These are phyloP conservation scores for Ceratocystiopsis minuta DNA, from an alignment of 2,329 filamentous ascomycete species.

Conservation along the genomic window DNA sequence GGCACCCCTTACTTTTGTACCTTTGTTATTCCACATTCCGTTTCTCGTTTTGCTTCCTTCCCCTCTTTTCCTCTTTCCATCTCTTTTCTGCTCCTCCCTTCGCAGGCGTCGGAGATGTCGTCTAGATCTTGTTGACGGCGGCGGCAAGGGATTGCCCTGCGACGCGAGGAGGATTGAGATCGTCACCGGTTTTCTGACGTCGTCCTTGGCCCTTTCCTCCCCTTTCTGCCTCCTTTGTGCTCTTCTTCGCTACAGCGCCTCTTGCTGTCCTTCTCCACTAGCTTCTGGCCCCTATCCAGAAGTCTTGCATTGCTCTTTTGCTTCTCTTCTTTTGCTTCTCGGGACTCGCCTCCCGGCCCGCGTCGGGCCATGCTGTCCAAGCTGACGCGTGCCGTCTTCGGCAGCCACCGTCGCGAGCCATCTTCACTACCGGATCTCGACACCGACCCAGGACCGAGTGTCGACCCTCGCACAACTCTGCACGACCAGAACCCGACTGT, in stretches of 20 bases:
- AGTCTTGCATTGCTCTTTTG: too few relatives aligned
- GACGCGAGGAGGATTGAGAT: conserved; percentile 6
- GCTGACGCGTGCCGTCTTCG: conserved; percentile 16
- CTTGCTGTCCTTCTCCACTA: too few relatives aligned
- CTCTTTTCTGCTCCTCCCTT: background rate
- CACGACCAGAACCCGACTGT: background rate
- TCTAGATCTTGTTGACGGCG: conserved; percentile 2
- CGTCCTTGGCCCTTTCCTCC: too few relatives aligned
- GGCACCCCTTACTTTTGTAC: background rate
- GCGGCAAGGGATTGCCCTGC: conserved; percentile 6
- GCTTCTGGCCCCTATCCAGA: too few relatives aligned
- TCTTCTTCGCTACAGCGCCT: too few relatives aligned
- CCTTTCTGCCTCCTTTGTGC: too few relatives aligned
- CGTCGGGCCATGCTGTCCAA: conserved; percentile 14
- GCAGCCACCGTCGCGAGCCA: conserved; percentile 9
- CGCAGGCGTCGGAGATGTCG: conserved; percentile 2
- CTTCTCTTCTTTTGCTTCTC: too few relatives aligned
- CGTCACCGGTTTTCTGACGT: too few relatives aligned
- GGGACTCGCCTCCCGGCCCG: background rate
- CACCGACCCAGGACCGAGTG: too few relatives aligned
- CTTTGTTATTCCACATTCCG: background rate
- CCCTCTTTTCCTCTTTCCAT: background rate
- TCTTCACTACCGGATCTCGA: background rate
- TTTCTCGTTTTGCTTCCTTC: background rate
- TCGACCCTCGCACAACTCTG: too few relatives aligned